Conservation (phyloP, 208 protist species). For the Leptomonas pyrrhocoris region DNA sequence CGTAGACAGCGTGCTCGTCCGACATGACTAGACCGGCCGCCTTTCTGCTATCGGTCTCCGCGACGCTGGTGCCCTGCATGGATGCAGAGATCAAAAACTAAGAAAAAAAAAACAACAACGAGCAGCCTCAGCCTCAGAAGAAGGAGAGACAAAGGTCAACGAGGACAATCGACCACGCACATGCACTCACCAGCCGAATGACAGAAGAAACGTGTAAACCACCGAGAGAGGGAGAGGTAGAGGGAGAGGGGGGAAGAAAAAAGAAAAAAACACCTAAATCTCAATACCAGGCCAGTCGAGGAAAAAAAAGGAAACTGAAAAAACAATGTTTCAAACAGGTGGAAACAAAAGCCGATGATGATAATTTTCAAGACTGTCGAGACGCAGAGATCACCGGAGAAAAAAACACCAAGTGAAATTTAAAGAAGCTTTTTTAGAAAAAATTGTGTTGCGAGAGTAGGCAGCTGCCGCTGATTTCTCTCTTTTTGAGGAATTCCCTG, state of each 20-base stretch:
- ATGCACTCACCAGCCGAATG: no score
- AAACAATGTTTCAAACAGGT: no score
- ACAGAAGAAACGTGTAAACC: no score
- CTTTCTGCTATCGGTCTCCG: background rate
- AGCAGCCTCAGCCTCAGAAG: background rate
- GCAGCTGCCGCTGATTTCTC: no score
- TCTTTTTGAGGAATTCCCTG: no score
- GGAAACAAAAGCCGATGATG: no score
- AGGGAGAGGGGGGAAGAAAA: background rate
- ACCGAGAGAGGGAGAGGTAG: background rate
- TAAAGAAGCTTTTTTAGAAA: no score
- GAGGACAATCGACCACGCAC: no score
- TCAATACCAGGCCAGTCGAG: background rate
- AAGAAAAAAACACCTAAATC: conserved; percentile 6
- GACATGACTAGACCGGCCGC: background rate
- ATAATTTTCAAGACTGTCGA: no score
- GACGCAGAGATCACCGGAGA: no score
- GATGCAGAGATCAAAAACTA: background rate
- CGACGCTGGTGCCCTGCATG: conserved; percentile 1
- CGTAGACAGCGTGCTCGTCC: background rate
- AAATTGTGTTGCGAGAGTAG: no score
- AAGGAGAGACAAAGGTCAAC: background rate
- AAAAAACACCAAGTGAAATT: no score
- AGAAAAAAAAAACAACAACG: conserved; percentile 1
- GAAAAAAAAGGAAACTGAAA: background rate